Base-by-base conservation (phyloP, 1,284 basidiomycete genomes). In the Melampsora larici-populina region DNA sequence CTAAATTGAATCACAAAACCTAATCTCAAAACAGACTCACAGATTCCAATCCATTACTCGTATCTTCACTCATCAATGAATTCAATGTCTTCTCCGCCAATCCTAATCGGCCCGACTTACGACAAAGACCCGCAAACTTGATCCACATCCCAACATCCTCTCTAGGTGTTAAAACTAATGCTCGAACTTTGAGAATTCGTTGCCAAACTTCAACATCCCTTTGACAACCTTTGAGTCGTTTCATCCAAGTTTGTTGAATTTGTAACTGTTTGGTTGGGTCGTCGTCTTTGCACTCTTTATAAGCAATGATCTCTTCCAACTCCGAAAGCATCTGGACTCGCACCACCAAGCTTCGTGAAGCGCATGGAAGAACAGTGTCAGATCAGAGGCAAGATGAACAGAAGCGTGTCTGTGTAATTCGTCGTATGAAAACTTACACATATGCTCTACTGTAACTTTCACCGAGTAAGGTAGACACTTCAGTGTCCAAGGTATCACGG, bases 181-280 rank as follows among this genome's bases (percentile, higher is more conserved):
- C 94, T 78, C 97, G 90, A 55, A 99, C 94, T 86, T 98, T 96
- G 21, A 99, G 86, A 67, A 99, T 94, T 29, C 96, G 90, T 85
- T 99, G 97, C 97, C 97, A 99, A 4, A 97, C 94, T 84, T 99
- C 97, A 24, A 99, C 97, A 81, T 99, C 97, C 21, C 94, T 92
- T 83, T 99, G 95, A 84, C 96, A 98, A 1, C 95, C 97, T 86
- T 94, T 91, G 60, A 99, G 85, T 79, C 93, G 94, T 81, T 80
- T 81, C 79, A 80, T 79, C 79, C 78, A 81, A 0, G 94, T 97
- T 84, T 90, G 91, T 70, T 92, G 88, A 86, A 95, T 94, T 13
- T 82, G 6, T 88, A 89, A 78, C 86, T 87, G 94, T 43, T 94
- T 89, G 80, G 97, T 94, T 1, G 94, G 92, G 81, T 98, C 94